Percentiles rank a stretch among this genome's conserved stretches.
Conservation (phyloP, 345 rosid genomes). For the Gossypium sturtianum region DNA sequence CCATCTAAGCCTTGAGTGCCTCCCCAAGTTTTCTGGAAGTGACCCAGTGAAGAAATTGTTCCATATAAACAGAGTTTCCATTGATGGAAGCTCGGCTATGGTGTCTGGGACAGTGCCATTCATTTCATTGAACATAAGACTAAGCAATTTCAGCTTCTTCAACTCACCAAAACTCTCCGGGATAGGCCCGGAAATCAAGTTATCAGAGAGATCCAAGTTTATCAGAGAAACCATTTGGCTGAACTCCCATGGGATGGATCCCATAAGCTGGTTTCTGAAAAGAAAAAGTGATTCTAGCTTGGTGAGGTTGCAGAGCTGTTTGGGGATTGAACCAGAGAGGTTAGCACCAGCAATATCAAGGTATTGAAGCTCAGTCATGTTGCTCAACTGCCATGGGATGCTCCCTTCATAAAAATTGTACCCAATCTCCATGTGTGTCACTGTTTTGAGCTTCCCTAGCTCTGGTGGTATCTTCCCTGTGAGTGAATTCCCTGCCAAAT, state of each 20-base stretch:
- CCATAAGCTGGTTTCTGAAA: slow-evolving; percentile 64
- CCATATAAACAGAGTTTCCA: slow-evolving; percentile 83
- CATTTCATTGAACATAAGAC: slow-evolving; percentile 83
- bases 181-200: slow-evolving; percentile 62
- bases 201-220: slow-evolving; percentile 84
- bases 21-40: slow-evolving; percentile 74
- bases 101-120: slow-evolving; percentile 71
- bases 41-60: slow-evolving; percentile 74
- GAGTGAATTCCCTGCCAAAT: slow-evolving; percentile 75
- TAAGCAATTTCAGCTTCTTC: slow-evolving; percentile 69
- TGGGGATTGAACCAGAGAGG: slow-evolving; percentile 74
- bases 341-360: slow-evolving; percentile 85
- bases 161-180: slow-evolving; percentile 69
- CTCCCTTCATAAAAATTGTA: slow-evolving; percentile 71
- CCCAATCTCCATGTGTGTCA: slow-evolving; percentile 93
- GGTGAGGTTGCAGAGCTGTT: slow-evolving; percentile 61
- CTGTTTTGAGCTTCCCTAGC: slow-evolving; percentile 56
- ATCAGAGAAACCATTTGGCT: slow-evolving; percentile 44
- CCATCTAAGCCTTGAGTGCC: slow-evolving; percentile 71
- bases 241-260: slow-evolving; percentile 64
- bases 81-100: slow-evolving; percentile 68
- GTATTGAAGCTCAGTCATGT: slow-evolving; percentile 69
- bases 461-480: slow-evolving; percentile 61
- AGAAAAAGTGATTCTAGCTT: slow-evolving; percentile 81
- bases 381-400: slow-evolving; percentile 76